Conservation (phyloP, 2,329 filamentous ascomycete species). For the Mollisiaceae sp. region DNA sequence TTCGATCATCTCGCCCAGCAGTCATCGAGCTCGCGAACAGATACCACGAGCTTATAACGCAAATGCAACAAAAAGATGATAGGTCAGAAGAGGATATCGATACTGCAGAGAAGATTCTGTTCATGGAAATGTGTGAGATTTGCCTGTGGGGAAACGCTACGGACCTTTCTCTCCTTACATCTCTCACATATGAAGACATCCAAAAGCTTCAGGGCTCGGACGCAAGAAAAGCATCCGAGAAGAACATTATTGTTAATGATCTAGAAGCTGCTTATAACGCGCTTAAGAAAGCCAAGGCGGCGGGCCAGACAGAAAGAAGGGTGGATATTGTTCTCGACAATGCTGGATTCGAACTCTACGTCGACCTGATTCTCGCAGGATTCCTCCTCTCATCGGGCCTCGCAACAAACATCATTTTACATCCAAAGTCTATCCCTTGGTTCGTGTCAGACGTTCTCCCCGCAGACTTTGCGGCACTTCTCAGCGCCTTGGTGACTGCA, state of each 20-base stretch:
- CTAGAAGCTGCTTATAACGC: conserved; percentile 72
- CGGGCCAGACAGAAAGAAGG: conserved; percentile 69
- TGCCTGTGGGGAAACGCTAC: conserved; percentile 98
- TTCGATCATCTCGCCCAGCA: conserved; percentile 87
- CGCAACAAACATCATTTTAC: conserved; percentile 84
- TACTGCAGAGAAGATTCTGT: conserved; percentile 77
- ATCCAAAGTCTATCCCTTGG: conserved; percentile 96
- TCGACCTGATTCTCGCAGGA: conserved; percentile 89
- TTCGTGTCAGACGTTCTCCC: conserved; percentile 96
- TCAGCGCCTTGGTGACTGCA: conserved; percentile 79
- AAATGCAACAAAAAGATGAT: conserved; percentile 60
- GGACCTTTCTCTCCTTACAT: conserved; percentile 88
- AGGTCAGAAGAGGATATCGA: conserved; percentile 44
- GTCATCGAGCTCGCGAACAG: conserved; percentile 81
- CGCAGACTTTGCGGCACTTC: conserved; percentile 80
- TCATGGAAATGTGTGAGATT: conserved; percentile 93
- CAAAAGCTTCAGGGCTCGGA: conserved; percentile 92
- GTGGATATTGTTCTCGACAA: conserved; percentile 98
- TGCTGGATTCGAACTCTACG: conserved; percentile 95
- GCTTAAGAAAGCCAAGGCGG: conserved; percentile 67
- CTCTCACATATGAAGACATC: conserved; percentile 91
- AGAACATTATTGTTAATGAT: conserved; percentile 92
- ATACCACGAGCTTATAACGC: conserved; percentile 74
- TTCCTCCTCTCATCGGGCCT: conserved; percentile 86
- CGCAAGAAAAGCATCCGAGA: conserved; percentile 83